Evolutionary conservation across 2,329 filamentous ascomycete genomes (phyloP).

Genomic region (Eutypa lata): DNA sequence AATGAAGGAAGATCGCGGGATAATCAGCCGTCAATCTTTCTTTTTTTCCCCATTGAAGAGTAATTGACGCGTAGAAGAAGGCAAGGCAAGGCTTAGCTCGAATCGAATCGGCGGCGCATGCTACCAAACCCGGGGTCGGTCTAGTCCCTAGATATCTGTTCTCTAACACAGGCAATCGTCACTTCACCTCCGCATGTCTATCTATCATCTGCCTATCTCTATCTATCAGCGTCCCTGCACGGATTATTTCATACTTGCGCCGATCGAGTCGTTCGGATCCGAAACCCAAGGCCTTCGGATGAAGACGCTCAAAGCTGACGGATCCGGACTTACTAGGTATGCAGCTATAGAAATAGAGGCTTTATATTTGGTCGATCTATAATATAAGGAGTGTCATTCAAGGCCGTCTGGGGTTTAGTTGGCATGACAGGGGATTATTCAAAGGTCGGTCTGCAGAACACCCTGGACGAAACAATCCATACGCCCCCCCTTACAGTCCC

Average conservation of each 20-base stretch:
- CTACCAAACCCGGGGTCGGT: background rate
- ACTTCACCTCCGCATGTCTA: background rate
- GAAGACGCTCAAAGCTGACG: conserved; percentile 18
- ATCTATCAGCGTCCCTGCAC: background rate
- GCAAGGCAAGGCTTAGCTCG: background rate
- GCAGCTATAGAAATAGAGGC: conserved; percentile 4
- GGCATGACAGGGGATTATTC: conserved; percentile 25
- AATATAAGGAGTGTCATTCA: conserved; percentile 22
- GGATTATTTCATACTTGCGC: background rate
- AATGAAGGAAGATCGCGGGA: background rate
- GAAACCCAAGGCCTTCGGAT: background rate
- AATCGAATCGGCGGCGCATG: background rate
- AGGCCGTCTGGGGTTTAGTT: conserved; percentile 24
- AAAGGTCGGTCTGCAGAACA: conserved; percentile 26
- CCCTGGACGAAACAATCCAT: conserved; percentile 7
- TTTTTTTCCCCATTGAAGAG: background rate
- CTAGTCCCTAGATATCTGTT: background rate
- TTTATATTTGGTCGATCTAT: conserved; percentile 15
- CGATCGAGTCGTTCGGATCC: background rate
- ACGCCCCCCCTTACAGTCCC: conserved; percentile 12
- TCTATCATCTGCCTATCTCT: no score
- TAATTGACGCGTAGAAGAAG: background rate
- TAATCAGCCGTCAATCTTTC: background rate
- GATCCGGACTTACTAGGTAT: background rate
- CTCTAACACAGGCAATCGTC: background rate